phyloP scores from a whole-genome alignment of 2,329 filamentous ascomycete species.

The Simplicillium sp. region DNA sequence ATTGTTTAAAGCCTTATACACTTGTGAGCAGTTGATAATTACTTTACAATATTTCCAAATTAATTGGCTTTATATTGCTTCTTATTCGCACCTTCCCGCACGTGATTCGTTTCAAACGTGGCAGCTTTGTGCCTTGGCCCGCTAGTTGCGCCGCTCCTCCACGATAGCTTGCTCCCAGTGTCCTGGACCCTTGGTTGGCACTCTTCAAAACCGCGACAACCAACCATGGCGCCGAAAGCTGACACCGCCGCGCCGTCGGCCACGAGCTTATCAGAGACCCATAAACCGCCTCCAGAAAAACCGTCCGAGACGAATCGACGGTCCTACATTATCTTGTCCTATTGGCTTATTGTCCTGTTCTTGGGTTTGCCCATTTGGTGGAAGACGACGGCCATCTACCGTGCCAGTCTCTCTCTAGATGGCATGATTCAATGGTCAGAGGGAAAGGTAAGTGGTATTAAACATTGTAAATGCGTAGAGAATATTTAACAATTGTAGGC shows the following conservation, averaged over 20 bases:
- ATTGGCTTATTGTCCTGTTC: constrained; percentile 78
- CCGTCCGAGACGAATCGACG: constrained; percentile 59
- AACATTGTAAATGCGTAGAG: not conserved
- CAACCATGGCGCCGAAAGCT: not conserved
- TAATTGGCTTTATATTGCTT: too few relatives aligned
- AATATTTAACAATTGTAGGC: constrained; percentile 41
- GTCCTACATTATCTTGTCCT: constrained; percentile 69
- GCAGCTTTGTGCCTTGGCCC: too few relatives aligned
- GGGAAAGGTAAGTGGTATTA: constrained; percentile 54
- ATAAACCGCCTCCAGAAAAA: constrained; percentile 67
- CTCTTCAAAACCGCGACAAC: not conserved
- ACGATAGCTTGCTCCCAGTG: too few relatives aligned
- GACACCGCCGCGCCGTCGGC: not conserved
- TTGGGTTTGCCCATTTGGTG: constrained; percentile 93
- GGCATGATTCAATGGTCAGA: constrained; percentile 89
- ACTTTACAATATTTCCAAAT: too few relatives aligned
- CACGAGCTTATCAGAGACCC: not conserved
- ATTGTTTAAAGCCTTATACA: too few relatives aligned
- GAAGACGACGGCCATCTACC: constrained; percentile 86
- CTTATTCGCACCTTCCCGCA: too few relatives aligned
- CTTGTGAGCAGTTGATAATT: too few relatives aligned
- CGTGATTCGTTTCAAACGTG: too few relatives aligned
- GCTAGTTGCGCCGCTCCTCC: too few relatives aligned
- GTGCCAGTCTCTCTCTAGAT: constrained; percentile 72
- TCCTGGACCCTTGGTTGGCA: too few relatives aligned